These are phyloP conservation scores for Leccinum pellstonianum DNA, from an alignment of 768 basidiomycete genomes.

Conservation along the genomic window DNA sequence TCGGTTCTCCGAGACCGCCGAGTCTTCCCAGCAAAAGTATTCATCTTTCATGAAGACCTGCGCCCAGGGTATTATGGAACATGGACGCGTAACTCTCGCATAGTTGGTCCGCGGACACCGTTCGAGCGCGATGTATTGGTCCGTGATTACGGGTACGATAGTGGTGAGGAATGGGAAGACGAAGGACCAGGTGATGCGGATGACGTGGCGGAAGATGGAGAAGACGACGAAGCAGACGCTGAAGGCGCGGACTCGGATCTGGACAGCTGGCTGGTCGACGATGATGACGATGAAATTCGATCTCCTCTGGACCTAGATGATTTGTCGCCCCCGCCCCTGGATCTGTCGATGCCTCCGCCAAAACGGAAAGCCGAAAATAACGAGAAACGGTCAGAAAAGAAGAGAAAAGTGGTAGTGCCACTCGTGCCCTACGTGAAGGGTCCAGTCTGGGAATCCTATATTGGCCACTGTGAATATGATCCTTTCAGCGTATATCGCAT, in stretches of 20 bases:
- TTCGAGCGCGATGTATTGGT: conserved; percentile 73
- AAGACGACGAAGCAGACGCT: conserved; percentile 67
- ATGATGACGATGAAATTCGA: conserved; percentile 74
- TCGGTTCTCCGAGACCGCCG: conserved; percentile 58
- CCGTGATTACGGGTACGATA: conserved; percentile 91
- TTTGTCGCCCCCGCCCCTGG: conserved; percentile 31
- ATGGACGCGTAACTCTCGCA: conserved; percentile 79
- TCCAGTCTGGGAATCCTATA: conserved; percentile 70
- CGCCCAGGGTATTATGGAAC: conserved; percentile 95
- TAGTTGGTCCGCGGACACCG: conserved; percentile 81
- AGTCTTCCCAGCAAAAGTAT: conserved; percentile 70
- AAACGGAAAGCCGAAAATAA: conserved; percentile 68
- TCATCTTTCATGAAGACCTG: conserved; percentile 80
- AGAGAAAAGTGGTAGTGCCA: conserved; percentile 72
- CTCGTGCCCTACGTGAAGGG: conserved; percentile 82
- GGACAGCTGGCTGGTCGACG: conserved; percentile 46
- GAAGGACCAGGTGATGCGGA: conserved; percentile 76
- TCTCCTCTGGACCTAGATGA: conserved; percentile 42
- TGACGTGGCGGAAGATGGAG: conserved; percentile 61
- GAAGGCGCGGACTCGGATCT: conserved; percentile 47
- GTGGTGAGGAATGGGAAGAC: conserved; percentile 95
- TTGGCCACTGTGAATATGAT: conserved; percentile 68
- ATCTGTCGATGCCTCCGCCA: conserved; percentile 37
- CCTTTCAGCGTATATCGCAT: conserved; percentile 74
- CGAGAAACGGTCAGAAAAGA: conserved; percentile 53